Conservation (phyloP, 768 basidiomycete genomes). For the Lentinula boryana region DNA sequence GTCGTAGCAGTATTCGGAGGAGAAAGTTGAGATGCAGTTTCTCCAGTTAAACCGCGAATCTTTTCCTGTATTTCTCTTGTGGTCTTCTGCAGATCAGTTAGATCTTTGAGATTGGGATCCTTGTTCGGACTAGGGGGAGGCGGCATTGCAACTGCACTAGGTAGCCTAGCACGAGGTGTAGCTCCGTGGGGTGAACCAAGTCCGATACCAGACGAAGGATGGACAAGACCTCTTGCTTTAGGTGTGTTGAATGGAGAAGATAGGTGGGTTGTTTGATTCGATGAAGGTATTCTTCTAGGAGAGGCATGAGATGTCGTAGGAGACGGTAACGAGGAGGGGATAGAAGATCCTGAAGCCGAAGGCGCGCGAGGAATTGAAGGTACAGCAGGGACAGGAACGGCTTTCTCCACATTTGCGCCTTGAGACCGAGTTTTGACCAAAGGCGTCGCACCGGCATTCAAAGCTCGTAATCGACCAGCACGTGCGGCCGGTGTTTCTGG, state of each 20-base stretch:
- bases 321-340: slow-evolving; percentile 49
- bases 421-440: slow-evolving; percentile 23
- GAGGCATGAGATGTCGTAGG: slow-evolving; percentile 21
- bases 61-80: slow-evolving; percentile 41
- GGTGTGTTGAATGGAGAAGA: slow-evolving; percentile 66
- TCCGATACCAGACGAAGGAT: slow-evolving; percentile 22
- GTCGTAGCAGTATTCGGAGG: slow-evolving; percentile 4
- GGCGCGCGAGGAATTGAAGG: slow-evolving; percentile 46
- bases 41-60: slow-evolving; percentile 37
- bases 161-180: slow-evolving; percentile 61
- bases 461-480: slow-evolving; percentile 17
- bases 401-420: slow-evolving; percentile 22
- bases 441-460: slow-evolving; percentile 16
- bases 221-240: slow-evolving; percentile 31
- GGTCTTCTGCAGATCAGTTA: slow-evolving; percentile 30
- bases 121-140: slow-evolving; percentile 5
- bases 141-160: slow-evolving; percentile 33
- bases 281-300: slow-evolving; percentile 13
- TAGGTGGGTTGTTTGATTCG: slow-evolving; percentile 16
- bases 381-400: slow-evolving; percentile 26
- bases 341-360: slow-evolving; percentile 13
- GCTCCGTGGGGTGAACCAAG: slow-evolving; percentile 35
- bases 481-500: slow-evolving; percentile 28
- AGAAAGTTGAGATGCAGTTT: slow-evolving; percentile 15
- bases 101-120: neutral